phyloP scores from a whole-genome alignment of 2,329 filamentous ascomycete species.

The Beauveria scarabaeidicola region DNA sequence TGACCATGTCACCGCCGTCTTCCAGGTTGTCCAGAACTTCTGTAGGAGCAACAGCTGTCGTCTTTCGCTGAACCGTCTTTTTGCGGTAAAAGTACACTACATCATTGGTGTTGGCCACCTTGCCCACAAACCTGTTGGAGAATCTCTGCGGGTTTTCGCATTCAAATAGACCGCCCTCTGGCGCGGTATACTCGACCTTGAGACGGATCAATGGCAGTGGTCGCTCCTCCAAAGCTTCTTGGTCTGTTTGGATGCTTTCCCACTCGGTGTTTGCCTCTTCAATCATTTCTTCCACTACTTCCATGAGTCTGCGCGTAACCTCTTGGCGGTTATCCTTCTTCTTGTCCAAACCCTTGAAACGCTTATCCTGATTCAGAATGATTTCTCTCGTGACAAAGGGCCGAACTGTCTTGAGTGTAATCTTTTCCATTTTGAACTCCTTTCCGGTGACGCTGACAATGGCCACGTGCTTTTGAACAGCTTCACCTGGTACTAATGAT shows the following conservation, averaged over 20 bases:
- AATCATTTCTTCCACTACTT: constrained; percentile 79
- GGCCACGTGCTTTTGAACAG: constrained; percentile 82
- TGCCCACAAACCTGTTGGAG: constrained; percentile 83
- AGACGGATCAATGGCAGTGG: constrained; percentile 81
- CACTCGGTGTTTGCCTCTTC: constrained; percentile 74
- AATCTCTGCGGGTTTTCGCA: constrained; percentile 94
- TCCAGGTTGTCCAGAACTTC: constrained; percentile 52
- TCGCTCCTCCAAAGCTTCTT: constrained; percentile 47
- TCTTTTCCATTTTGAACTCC: constrained; percentile 70
- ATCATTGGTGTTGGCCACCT: constrained; percentile 88
- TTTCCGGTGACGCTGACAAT: constrained; percentile 77
- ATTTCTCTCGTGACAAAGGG: constrained; percentile 87
- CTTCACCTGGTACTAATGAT: constrained; percentile 81
- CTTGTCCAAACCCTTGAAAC: constrained; percentile 69
- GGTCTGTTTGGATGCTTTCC: constrained; percentile 64
- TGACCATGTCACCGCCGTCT: constrained; percentile 55
- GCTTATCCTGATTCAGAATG: constrained; percentile 62
- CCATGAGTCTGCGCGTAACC: constrained; percentile 67
- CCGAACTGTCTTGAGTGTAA: constrained; percentile 78
- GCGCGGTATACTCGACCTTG: constrained; percentile 81
- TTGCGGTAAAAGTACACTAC: constrained; percentile 90
- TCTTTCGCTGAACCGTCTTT: constrained; percentile 50
- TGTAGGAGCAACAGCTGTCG: constrained; percentile 44
- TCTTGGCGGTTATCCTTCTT: constrained; percentile 76
- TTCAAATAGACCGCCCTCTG: constrained; percentile 78